phyloP scores from a whole-genome alignment of 106 monocot species.

The Dendrobium catenatum region DNA sequence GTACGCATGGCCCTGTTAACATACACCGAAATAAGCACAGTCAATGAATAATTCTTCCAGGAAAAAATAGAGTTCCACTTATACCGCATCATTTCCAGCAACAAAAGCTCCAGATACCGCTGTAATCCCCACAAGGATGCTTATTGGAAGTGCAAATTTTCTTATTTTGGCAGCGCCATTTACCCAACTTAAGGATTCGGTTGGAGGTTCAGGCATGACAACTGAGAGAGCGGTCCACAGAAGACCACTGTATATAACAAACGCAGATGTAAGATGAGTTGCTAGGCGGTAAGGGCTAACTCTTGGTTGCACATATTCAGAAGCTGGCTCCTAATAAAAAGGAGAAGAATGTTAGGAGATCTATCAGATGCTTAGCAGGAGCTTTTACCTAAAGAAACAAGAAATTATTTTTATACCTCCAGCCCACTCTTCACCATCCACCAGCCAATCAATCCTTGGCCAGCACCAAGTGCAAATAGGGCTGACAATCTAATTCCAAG shows the following conservation, averaged over 20 bases:
- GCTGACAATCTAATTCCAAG: conserved; percentile 74
- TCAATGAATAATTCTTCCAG: background rate
- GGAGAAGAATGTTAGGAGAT: background rate
- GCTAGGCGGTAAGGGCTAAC: conserved; percentile 96
- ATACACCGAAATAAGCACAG: background rate
- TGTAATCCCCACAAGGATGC: conserved; percentile 81
- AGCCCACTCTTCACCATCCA: conserved; percentile 99
- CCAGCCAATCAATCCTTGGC: conserved; percentile 94
- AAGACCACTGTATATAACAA: conserved; percentile 86
- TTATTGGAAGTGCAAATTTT: conserved; percentile 58
- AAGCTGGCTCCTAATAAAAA: conserved; percentile 65
- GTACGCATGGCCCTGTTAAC: conserved; percentile 80
- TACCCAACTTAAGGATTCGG: conserved; percentile 60
- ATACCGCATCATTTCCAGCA: conserved; percentile 99
- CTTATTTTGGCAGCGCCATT: conserved; percentile 70
- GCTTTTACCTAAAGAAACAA: background rate
- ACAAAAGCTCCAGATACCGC: conserved; percentile 96
- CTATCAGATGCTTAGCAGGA: background rate
- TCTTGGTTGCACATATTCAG: conserved; percentile 96
- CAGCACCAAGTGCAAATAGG: conserved; percentile 86
- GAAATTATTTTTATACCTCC: conserved; percentile 35
- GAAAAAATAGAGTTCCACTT: background rate
- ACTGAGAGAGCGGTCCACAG: conserved; percentile 96
- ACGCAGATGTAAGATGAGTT: conserved; percentile 91
- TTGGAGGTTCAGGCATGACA: conserved; percentile 90